Conservation (phyloP, 345 rosid genomes). For the Turritis glabra region DNA sequence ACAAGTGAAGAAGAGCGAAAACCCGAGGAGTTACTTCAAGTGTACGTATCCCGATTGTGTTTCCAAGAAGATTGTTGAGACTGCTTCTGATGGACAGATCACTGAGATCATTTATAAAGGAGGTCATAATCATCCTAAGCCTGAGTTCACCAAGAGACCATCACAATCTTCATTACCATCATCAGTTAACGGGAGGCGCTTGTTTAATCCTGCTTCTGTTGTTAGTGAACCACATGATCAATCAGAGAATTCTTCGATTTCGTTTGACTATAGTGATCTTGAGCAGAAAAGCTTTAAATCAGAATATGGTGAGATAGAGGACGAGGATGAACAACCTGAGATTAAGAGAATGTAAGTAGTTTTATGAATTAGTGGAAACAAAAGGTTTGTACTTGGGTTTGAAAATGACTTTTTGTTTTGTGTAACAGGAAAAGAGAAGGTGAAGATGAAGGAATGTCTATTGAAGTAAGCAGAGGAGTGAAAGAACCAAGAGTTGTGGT, state of each 20-base stretch:
- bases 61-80: constrained; percentile 94
- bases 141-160: constrained; percentile 77
- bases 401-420: constrained; percentile 15
- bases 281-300: constrained; percentile 66
- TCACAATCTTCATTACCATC: constrained; percentile 39
- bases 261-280: constrained; percentile 68
- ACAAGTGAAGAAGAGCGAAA: constrained; percentile 94
- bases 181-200: constrained; percentile 37
- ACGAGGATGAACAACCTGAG: constrained; percentile 75
- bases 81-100: constrained; percentile 80
- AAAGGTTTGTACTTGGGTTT: neutral
- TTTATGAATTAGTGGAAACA: neutral
- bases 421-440: constrained; percentile 67
- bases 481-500: constrained; percentile 96
- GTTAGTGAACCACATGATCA: constrained; percentile 53
- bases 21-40: constrained; percentile 97
- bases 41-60: constrained; percentile 87
- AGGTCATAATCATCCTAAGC: constrained; percentile 91
- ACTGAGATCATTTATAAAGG: constrained; percentile 98
- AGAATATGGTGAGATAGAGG: constrained; percentile 60
- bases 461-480: constrained; percentile 79
- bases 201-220: constrained; percentile 33
- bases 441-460: constrained; percentile 79
- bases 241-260: constrained; percentile 79
- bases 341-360: constrained; percentile 83